Evolutionary conservation across 2,329 filamentous ascomycete species (phyloP).

Genomic region (Colletotrichum truncatum): DNA sequence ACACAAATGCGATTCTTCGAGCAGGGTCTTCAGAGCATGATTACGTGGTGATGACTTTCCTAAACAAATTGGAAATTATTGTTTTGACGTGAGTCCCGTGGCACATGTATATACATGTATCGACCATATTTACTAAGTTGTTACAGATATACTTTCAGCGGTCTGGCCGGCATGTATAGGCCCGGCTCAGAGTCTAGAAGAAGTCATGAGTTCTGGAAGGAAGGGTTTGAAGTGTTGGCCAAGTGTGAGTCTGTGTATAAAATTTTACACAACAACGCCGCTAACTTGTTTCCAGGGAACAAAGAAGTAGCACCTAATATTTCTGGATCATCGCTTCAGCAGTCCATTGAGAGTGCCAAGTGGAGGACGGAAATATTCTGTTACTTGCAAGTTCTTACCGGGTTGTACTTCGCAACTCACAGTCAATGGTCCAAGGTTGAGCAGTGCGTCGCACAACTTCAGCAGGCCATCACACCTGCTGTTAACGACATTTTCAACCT

Average conservation of each 20-base stretch:
- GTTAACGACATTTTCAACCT: conserved; percentile 49
- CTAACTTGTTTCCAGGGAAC: conserved; percentile 30
- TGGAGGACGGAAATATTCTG: conserved; percentile 74
- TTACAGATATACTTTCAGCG: conserved; percentile 63
- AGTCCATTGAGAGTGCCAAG: conserved; percentile 65
- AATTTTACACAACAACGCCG: not conserved
- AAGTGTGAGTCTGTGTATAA: conserved; percentile 48
- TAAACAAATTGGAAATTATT: conserved; percentile 67
- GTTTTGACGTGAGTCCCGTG: conserved; percentile 62
- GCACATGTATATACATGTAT: too few species aligned
- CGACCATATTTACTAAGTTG: conserved; percentile 29
- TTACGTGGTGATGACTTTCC: conserved; percentile 67
- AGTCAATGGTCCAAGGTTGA: conserved; percentile 75
- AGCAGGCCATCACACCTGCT: conserved; percentile 37
- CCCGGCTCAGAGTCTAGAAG: conserved; percentile 35
- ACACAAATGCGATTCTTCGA: conserved; percentile 64
- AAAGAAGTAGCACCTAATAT: conserved; percentile 42
- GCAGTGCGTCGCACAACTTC: conserved; percentile 63
- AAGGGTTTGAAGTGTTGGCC: conserved; percentile 55
- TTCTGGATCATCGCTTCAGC: conserved; percentile 61
- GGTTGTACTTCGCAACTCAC: conserved; percentile 74
- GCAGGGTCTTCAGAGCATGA: conserved; percentile 58
- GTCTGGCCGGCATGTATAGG: conserved; percentile 55
- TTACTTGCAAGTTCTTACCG: conserved; percentile 76
- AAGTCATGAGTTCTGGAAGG: conserved; percentile 49